A percentile compares a stretch with the other conserved stretches of the same genome.
phyloP scores from a whole-genome alignment of 2,329 filamentous ascomycete species.

The Didymella pinodella region DNA sequence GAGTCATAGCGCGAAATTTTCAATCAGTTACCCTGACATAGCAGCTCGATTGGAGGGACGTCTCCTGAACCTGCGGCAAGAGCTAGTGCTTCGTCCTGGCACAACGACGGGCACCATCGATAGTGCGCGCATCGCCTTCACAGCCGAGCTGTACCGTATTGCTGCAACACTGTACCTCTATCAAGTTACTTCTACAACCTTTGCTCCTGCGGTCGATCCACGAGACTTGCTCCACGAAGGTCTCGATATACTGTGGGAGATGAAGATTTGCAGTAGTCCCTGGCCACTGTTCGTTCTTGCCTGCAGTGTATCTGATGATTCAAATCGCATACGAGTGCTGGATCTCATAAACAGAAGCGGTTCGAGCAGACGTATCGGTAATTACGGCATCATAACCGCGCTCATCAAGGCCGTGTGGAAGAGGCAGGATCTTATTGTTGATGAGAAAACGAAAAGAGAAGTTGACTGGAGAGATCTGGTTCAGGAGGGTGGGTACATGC shows the following conservation, averaged over 20 bases:
- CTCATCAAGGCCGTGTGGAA: constrained; percentile 59
- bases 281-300: constrained; percentile 61
- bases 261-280: constrained; percentile 58
- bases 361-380: constrained; percentile 55
- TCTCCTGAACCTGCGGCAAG: constrained; percentile 34
- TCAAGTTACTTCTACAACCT: constrained; percentile 41
- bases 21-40: neutral
- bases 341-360: constrained; percentile 55
- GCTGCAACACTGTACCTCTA: constrained; percentile 58
- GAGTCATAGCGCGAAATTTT: neutral
- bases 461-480: constrained; percentile 54
- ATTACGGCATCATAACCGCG: constrained; percentile 55
- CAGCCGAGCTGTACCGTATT: constrained; percentile 62
- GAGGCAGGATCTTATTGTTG: constrained; percentile 53
- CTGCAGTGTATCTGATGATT: constrained; percentile 55
- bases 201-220: constrained; percentile 32
- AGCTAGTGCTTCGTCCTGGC: constrained; percentile 32
- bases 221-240: constrained; percentile 32
- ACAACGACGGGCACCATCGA: constrained; percentile 39
- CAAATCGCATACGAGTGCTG: constrained; percentile 54
- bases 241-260: constrained; percentile 48
- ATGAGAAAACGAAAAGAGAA: constrained; percentile 37
- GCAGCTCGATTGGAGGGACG: constrained; percentile 26
- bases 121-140: constrained; percentile 50
- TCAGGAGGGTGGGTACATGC: constrained; percentile 31